A percentile compares a stretch with the other conserved stretches of the same genome.
Evolutionary conservation across 768 basidiomycete genomes (phyloP).

Genomic region (Suillus decipiens): DNA sequence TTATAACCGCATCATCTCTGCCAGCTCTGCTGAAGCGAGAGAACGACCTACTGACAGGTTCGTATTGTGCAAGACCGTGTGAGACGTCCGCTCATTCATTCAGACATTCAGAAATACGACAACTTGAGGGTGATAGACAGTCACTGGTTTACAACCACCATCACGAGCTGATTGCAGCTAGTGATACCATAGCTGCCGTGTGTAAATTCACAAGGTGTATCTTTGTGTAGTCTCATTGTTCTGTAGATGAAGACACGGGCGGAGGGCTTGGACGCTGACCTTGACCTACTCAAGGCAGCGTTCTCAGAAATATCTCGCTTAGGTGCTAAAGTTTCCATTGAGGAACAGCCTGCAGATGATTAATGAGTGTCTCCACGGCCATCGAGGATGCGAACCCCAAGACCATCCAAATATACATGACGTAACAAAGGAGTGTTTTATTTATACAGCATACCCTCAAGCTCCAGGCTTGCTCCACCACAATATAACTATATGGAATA

Average conservation of each 20-base stretch:
- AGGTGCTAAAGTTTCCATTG: slow-evolving; percentile 63
- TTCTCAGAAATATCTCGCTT: slow-evolving; percentile 88
- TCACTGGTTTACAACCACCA: slow-evolving; percentile 94
- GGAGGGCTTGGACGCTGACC: slow-evolving; percentile 80
- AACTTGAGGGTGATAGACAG: slow-evolving; percentile 86
- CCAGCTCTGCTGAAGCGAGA: slow-evolving; percentile 74
- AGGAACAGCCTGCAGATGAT: slow-evolving; percentile 25
- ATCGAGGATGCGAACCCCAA: neutral
- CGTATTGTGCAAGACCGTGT: slow-evolving; percentile 7
- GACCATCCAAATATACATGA: slow-evolving; percentile 1
- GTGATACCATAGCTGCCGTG: slow-evolving; percentile 87
- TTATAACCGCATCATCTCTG: slow-evolving; percentile 80
- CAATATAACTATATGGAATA: slow-evolving; percentile 11
- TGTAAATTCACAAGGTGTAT: slow-evolving; percentile 21
- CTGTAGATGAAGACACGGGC: slow-evolving; percentile 86
- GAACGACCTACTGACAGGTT: slow-evolving; percentile 79
- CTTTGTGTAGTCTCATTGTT: slow-evolving; percentile 9
- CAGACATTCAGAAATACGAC: slow-evolving; percentile 68
- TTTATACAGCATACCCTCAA: slow-evolving; percentile 10
- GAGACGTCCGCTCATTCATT: neutral
- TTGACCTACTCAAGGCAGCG: slow-evolving; percentile 76
- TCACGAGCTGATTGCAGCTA: slow-evolving; percentile 91
- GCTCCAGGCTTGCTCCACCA: slow-evolving; percentile 19
- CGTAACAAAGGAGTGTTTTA: neutral
- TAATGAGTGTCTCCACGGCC: neutral